Percentiles rank a stretch among this genome's conserved stretches.
phyloP scores from a whole-genome alignment of 2,329 filamentous ascomycete species.

The Trichophyton schoenleinii region DNA sequence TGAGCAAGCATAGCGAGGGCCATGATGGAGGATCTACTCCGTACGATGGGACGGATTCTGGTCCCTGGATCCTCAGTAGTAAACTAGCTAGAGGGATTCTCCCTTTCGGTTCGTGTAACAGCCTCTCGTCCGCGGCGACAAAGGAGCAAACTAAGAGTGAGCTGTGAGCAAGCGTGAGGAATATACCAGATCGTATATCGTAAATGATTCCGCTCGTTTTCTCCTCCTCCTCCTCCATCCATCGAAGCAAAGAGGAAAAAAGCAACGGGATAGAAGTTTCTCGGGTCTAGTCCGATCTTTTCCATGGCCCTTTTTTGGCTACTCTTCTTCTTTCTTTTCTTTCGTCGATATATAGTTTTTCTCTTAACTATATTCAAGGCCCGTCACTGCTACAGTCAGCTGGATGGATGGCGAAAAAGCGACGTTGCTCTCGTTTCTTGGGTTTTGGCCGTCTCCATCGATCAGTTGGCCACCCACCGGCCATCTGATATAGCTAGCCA shows the following conservation, averaged over 20 bases:
- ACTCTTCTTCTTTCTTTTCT: background rate
- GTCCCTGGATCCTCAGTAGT: background rate
- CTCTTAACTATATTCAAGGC: too few species aligned
- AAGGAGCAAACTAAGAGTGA: background rate
- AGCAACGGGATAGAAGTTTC: background rate
- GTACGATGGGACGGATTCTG: background rate
- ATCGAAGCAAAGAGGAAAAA: background rate
- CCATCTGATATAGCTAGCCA: background rate
- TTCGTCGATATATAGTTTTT: background rate
- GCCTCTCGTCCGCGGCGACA: background rate
- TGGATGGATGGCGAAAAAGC: slow-evolving; percentile 1
- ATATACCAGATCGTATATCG: background rate
- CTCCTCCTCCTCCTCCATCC: too few species aligned
- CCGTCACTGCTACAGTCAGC: background rate
- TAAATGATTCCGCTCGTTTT: too few species aligned
- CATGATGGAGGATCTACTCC: background rate
- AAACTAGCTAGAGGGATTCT: background rate
- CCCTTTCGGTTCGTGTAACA: background rate
- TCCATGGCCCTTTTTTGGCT: background rate
- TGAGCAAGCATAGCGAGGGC: background rate
- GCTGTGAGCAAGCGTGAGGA: background rate
- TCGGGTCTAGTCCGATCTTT: slow-evolving; percentile 2
- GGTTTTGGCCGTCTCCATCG: background rate
- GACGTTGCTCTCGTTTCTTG: background rate
- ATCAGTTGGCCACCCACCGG: background rate